Percentiles rank a stretch among this genome's conserved stretches.
Evolutionary conservation across 1,139 yeast species (phyloP).

Genomic region (Maudiozyma humilis): DNA sequence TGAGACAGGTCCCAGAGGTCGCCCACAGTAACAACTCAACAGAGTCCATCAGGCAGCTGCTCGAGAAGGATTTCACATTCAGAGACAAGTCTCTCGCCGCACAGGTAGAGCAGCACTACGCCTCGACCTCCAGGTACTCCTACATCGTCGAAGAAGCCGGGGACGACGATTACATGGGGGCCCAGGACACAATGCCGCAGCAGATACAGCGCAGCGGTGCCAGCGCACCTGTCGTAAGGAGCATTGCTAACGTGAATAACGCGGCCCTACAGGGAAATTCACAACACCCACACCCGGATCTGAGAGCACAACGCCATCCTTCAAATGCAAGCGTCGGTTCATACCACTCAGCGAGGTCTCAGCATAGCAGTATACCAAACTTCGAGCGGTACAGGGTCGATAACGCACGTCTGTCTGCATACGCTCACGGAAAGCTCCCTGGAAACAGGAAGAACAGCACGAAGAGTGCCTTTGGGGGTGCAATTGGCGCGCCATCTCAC

Average conservation of each 20-base stretch:
- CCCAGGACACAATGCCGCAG: too few relatives aligned
- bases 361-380: slow-evolving; percentile 11
- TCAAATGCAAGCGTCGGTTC: too few relatives aligned
- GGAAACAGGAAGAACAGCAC: neutral
- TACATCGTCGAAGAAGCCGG: slow-evolving; percentile 28
- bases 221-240: too few relatives aligned
- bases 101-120: slow-evolving; percentile 25
- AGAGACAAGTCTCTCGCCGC: slow-evolving; percentile 17
- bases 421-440: neutral
- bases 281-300: too few relatives aligned
- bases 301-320: too few relatives aligned
- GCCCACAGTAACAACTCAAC: neutral
- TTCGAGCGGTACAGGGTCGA: slow-evolving; percentile 20
- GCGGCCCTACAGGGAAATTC: too few relatives aligned
- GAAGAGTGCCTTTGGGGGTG: neutral
- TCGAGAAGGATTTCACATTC: slow-evolving; percentile 12
- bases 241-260: too few relatives aligned
- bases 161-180: neutral
- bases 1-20: slow-evolving; percentile 3
- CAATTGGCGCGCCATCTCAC: neutral
- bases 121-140: slow-evolving; percentile 26
- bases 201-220: too few relatives aligned
- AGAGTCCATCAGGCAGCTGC: slow-evolving; percentile 9
- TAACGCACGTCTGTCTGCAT: slow-evolving; percentile 7
- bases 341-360: neutral